Percentiles rank a stretch among this genome's conserved stretches.
phyloP scores from a whole-genome alignment of 495 filamentous ascomycete species.

The Neurospora tetrasperma region DNA sequence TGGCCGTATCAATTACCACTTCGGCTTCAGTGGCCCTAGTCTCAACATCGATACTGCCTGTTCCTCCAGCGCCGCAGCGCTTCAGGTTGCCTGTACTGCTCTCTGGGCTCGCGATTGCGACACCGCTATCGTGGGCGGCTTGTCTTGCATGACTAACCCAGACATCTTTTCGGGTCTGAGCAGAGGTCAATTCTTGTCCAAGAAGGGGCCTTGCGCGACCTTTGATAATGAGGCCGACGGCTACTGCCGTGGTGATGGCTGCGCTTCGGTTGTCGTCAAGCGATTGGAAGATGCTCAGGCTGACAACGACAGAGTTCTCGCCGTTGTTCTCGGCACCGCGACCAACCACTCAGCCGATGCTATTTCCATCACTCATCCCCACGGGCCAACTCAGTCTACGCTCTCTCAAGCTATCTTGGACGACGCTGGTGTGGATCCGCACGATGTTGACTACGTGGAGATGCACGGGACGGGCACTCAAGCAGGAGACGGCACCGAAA shows the following conservation, averaged over 20 bases:
- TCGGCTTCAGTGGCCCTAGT: slow-evolving; percentile 82
- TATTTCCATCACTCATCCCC: slow-evolving; percentile 76
- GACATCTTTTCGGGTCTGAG: slow-evolving; percentile 79
- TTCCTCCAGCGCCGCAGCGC: slow-evolving; percentile 72
- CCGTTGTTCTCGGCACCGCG: slow-evolving; percentile 52
- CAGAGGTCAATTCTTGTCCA: slow-evolving; percentile 72
- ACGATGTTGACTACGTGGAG: slow-evolving; percentile 71
- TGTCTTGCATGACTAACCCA: slow-evolving; percentile 69
- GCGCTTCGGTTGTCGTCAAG: slow-evolving; percentile 64
- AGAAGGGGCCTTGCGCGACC: slow-evolving; percentile 69
- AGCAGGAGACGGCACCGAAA: slow-evolving; percentile 70
- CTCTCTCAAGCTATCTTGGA: slow-evolving; percentile 61
- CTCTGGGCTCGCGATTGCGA: slow-evolving; percentile 77
- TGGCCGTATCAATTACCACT: slow-evolving; percentile 76
- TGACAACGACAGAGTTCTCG: slow-evolving; percentile 67
- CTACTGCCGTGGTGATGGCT: slow-evolving; percentile 66
- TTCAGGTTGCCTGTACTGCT: slow-evolving; percentile 75
- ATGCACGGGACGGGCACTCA: slow-evolving; percentile 89
- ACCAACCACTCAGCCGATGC: slow-evolving; percentile 72
- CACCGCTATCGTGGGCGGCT: slow-evolving; percentile 73
- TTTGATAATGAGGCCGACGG: slow-evolving; percentile 71
- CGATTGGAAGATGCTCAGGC: slow-evolving; percentile 61
- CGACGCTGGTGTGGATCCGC: slow-evolving; percentile 58
- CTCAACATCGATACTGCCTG: slow-evolving; percentile 85
- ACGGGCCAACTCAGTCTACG: slow-evolving; percentile 57